These are phyloP conservation scores for Chondrus crispus DNA, from an alignment of 23 red algal species.

Conservation along the genomic window DNA sequence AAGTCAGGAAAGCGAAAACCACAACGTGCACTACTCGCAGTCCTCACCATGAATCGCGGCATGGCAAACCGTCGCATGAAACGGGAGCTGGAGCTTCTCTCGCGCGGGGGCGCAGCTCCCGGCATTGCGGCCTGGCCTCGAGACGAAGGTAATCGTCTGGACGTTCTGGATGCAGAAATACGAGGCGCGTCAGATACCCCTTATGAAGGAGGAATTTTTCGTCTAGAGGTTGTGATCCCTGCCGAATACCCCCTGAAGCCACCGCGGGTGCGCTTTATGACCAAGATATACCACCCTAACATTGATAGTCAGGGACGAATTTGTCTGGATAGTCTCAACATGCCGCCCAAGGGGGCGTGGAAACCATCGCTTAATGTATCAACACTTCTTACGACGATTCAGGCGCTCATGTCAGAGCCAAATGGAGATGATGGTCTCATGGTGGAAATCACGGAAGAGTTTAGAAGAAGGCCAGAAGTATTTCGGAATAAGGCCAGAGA, in stretches of 20 bases:
- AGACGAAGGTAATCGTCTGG: constrained; percentile 9
- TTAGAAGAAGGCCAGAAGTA: constrained; percentile 34
- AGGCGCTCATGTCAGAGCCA: constrained; percentile 74
- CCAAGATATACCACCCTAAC: constrained; percentile 95
- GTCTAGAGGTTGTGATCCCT: constrained; percentile 63
- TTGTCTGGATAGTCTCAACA: constrained; percentile 87
- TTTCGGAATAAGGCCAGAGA: constrained; percentile 51
- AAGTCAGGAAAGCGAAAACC: too few species aligned
- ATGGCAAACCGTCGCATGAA: constrained; percentile 51
- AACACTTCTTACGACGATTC: constrained; percentile 77
- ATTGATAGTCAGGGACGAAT: constrained; percentile 84
- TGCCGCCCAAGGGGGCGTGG: constrained; percentile 94
- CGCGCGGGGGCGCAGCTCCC: constrained; percentile 54
- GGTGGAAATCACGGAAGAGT: constrained; percentile 82
- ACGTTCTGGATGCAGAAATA: constrained; percentile 74
- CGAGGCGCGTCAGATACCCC: constrained; percentile 63
- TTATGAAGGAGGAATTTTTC: constrained; percentile 82
- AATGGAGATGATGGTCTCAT: constrained; percentile 89
- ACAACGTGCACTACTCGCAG: too few species aligned
- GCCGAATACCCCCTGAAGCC: constrained; percentile 87
- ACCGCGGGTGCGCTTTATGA: constrained; percentile 82
- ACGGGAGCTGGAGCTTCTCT: constrained; percentile 68
- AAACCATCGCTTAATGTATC: constrained; percentile 72
- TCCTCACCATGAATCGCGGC: constrained; percentile 6
- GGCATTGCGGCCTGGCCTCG: constrained; percentile 66